A percentile compares a stretch with the other conserved stretches of the same genome.
phyloP scores from a whole-genome alignment of 2,329 filamentous ascomycete genomes.

The Dothidotthia symphoricarpi region DNA sequence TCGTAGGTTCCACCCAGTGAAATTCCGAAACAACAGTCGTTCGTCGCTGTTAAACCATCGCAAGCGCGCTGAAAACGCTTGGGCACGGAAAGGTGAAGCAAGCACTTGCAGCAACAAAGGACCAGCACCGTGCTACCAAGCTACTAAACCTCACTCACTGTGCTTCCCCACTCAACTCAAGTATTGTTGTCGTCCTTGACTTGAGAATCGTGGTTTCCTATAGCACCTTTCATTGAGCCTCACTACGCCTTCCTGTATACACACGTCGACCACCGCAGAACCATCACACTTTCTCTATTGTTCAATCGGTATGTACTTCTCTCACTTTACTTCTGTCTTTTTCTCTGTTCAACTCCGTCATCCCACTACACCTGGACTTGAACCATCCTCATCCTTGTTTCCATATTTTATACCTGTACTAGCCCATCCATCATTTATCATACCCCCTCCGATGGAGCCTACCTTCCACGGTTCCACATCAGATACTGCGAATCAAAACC shows the following conservation, averaged over 20 bases:
- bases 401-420: constrained; percentile 7
- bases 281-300: constrained; percentile 7
- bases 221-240: constrained; percentile 2
- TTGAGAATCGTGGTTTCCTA: constrained; percentile 5
- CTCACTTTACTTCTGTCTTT: constrained; percentile 1
- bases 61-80: constrained; percentile 3
- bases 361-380: constrained; percentile 3
- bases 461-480: constrained; percentile 1
- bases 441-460: neutral
- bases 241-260: constrained; percentile 5
- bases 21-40: constrained; percentile 12
- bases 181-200: constrained; percentile 1
- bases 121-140: constrained; percentile 7
- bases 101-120: constrained; percentile 19
- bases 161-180: constrained; percentile 7
- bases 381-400: constrained; percentile 3
- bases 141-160: constrained; percentile 12
- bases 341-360: constrained; percentile 3
- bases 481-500: neutral
- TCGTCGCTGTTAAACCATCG: constrained; percentile 28
- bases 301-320: constrained; percentile 24
- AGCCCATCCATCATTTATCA: constrained; percentile 4
- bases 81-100: constrained; percentile 10
- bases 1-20: constrained; percentile 18
- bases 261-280: constrained; percentile 4